Percentiles rank a stretch among this genome's conserved stretches.
Conservation (phyloP, 805 yeast genomes). For the Kuraishia floccosa region DNA sequence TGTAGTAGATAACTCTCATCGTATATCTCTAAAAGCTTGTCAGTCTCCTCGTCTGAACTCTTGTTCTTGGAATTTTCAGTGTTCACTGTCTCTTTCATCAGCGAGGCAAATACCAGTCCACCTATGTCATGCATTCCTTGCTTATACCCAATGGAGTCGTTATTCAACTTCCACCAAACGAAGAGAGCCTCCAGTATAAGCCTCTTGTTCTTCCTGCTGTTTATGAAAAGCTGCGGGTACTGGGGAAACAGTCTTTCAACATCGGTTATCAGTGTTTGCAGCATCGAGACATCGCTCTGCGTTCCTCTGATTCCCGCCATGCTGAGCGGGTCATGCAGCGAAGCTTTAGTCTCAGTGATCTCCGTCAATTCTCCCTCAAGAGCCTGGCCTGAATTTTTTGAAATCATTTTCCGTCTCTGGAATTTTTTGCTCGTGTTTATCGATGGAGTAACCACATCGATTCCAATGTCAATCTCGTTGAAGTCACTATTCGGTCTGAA, state of each 20-base stretch:
- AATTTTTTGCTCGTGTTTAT: neutral
- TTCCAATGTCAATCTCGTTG: conserved; percentile 13
- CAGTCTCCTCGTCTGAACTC: conserved; percentile 8
- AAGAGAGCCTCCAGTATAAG: conserved; percentile 30
- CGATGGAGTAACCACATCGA: conserved; percentile 2
- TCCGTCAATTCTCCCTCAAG: too few relatives aligned
- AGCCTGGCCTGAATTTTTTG: too few relatives aligned
- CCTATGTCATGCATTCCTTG: conserved; percentile 47
- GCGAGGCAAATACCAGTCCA: conserved; percentile 32
- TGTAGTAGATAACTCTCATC: conserved; percentile 24
- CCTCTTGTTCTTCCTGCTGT: conserved; percentile 12
- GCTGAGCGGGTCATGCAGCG: conserved; percentile 10
- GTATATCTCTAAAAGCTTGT: conserved; percentile 22
- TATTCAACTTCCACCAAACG: conserved; percentile 36
- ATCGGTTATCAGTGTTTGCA: conserved; percentile 34
- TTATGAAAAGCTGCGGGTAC: conserved; percentile 16
- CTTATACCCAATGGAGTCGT: conserved; percentile 24
- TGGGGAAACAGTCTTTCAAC: conserved; percentile 42
- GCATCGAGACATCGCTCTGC: conserved; percentile 23
- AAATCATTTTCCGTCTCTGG: neutral
- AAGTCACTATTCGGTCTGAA: conserved; percentile 5
- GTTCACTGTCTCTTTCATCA: conserved; percentile 23
- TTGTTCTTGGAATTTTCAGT: conserved; percentile 5
- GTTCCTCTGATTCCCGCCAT: neutral
- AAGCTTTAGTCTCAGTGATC: too few relatives aligned